Evolutionary conservation across 805 yeast species (phyloP), one percentile per base, ranked within the genome.

Genomic region (Barnettozyma sucrosica): DNA sequence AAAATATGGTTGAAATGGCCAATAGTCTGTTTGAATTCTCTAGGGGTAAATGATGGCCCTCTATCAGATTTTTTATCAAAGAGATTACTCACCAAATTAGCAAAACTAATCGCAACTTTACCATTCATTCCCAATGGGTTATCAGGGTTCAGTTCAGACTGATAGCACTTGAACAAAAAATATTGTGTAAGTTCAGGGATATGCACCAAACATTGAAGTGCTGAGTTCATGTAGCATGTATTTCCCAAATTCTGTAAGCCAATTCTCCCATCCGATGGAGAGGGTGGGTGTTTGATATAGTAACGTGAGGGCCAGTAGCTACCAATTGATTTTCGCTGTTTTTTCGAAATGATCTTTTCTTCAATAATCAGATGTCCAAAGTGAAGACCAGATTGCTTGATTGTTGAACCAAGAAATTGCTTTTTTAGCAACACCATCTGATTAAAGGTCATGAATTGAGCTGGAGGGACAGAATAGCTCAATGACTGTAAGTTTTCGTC

Each of bases 191-290:
- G 65, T 63, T 89, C 96, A 1, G 96, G 95, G 11, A 90, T 75
- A 60, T 92, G 98, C 0, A 80, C 76, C 37, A 92, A 67, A 59
- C 97, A 92, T 61, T 93, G 98, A 40, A 92, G 67, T 0, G 97
- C 97, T 9, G 95, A 86, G 64, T 89, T 89, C 97, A 90, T 89
- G 64, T 89, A 90, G 64, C 97, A 90, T 0, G 95, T 83, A 62
- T 90, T 90, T 3, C 97, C 97, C 51, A 89, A 68, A 59, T 88
- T 90, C 45, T 74, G 68, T 59, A 83, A 54, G 51, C 97, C 83
- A 49, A 73, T 64, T 41, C 71, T 61, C 54, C 97, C 90, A 47
- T 62, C 58, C 2, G 70, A 58, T n/a, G 64, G 62, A 1, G 50
- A 21, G 3, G 66, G 56, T 9, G 66, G 60, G 48, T 64, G 61